Evolutionary conservation across 2,329 filamentous ascomycete species (phyloP), one percentile per base, ranked within the genome.

Genomic region (Fusarium albosuccineum): DNA sequence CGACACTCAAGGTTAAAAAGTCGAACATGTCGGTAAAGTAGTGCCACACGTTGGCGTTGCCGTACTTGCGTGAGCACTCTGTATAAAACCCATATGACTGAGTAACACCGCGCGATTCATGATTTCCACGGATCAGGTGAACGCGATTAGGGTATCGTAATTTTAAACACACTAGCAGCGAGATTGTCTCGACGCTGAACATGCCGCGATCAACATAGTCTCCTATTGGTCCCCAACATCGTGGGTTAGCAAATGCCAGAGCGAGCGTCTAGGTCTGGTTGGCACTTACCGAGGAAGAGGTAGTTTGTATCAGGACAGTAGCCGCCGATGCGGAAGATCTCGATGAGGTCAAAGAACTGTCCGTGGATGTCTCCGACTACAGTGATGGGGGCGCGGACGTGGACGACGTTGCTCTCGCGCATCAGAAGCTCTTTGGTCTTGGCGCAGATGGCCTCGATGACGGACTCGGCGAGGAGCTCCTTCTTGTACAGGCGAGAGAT

Each of bases 1-100:
- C 95, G 64, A 98, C 97, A 73, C 93, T 97, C 59, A 99, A 84
- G 8, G 95, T 98, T 67, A 99, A 85, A 79, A 97, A 99, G 82
- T 99, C 96, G 81, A 99, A 99, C 94, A 99, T 98, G 82, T 99
- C 96, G 70, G 96, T 99, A 78, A 99, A 99, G 79, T 98, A 96
- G 80, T 99, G 96, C 96, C 96, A 99, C 22, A 99, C 96, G 74
- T 96, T 97, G 67, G 96, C 94, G 76, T 97, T 98, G 77, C 96
- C 96, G 80, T 99, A 99, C 81, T 99, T 99, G 71, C 96, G 91
- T 17, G 92, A 94, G 81, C 96, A 99, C 78, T 99, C 96, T 22
- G 96, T 98, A 78, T 99, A 99, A 82, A 99, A 99, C 59, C 96
- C 96, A 80, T 99, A 99, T 29, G 95, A 98, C 80, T 99, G 96